phyloP scores from a whole-genome alignment of 108 stramenopile genomes.

The Nitzschia sp. region DNA sequence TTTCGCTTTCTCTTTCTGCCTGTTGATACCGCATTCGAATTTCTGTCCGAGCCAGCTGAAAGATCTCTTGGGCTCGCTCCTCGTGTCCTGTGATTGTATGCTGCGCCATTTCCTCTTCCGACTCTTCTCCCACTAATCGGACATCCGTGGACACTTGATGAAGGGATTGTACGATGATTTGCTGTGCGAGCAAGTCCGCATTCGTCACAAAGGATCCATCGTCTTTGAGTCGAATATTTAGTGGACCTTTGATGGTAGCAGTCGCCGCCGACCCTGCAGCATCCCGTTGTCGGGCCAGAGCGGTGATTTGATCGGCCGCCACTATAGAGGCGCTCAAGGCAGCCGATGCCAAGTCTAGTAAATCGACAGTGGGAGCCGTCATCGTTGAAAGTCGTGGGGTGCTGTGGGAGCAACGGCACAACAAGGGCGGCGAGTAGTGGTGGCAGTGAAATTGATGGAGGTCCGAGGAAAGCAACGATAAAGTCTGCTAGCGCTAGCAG shows the following conservation, averaged over 20 bases:
- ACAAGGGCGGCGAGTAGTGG: too few relatives aligned
- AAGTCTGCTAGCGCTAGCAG: too few relatives aligned
- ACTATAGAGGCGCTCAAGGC: slow-evolving; percentile 40
- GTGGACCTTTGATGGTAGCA: background rate
- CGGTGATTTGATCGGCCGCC: slow-evolving; percentile 45
- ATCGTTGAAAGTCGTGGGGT: too few relatives aligned
- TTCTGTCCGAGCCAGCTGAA: slow-evolving; percentile 23
- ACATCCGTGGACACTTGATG: slow-evolving; percentile 29
- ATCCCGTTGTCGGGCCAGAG: slow-evolving; percentile 20
- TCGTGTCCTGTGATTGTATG: slow-evolving; percentile 22
- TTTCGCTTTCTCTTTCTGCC: background rate
- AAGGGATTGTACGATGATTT: slow-evolving; percentile 45
- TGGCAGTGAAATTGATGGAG: too few relatives aligned
- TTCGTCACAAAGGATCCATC: slow-evolving; percentile 68
- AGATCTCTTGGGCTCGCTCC: slow-evolving; percentile 17
- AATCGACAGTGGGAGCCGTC: slow-evolving; percentile 40
- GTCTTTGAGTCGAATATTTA: slow-evolving; percentile 46
- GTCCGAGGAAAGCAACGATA: too few relatives aligned
- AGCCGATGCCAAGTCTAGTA: slow-evolving; percentile 49
- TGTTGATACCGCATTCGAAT: slow-evolving; percentile 21
- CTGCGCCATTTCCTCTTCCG: slow-evolving; percentile 40
- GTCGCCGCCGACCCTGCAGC: background rate
- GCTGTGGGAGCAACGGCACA: too few relatives aligned
- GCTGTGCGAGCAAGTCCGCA: slow-evolving; percentile 60
- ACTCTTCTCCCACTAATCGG: slow-evolving; percentile 64